phyloP scores from a whole-genome alignment of 2,329 filamentous ascomycete genomes.

The Lachnellula occidentalis region DNA sequence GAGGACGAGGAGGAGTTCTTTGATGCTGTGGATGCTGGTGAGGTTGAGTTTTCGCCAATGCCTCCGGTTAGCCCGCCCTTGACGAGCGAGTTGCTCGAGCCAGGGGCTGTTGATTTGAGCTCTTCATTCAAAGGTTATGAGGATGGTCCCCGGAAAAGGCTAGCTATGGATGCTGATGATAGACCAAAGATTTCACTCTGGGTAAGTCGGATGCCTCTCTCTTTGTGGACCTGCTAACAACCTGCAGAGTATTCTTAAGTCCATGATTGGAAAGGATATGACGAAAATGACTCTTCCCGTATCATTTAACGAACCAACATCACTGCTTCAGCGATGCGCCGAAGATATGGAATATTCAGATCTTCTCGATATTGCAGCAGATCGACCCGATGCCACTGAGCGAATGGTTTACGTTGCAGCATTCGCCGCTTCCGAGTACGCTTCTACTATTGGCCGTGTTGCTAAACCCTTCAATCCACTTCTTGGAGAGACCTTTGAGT shows the following conservation, averaged over 20 bases:
- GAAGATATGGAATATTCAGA: slow-evolving; percentile 99
- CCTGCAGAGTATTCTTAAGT: slow-evolving; percentile 83
- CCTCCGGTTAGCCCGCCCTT: slow-evolving; percentile 33
- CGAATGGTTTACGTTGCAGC: slow-evolving; percentile 91
- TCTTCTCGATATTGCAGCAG: slow-evolving; percentile 81
- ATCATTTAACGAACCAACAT: slow-evolving; percentile 97
- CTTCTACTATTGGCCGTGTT: slow-evolving; percentile 91
- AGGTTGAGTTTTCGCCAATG: slow-evolving; percentile 73
- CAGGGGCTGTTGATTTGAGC: slow-evolving; percentile 57
- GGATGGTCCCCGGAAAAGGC: slow-evolving; percentile 69
- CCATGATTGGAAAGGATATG: slow-evolving; percentile 99
- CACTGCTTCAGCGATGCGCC: slow-evolving; percentile 85
- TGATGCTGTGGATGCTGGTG: slow-evolving; percentile 89
- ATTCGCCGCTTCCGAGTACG: slow-evolving; percentile 94
- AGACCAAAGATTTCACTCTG: slow-evolving; percentile 91
- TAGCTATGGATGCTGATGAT: slow-evolving; percentile 89
- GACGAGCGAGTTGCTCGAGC: slow-evolving; percentile 41
- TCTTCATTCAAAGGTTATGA: slow-evolving; percentile 87
- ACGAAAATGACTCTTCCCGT: slow-evolving; percentile 99
- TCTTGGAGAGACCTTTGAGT: slow-evolving; percentile 94
- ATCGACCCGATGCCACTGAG: slow-evolving; percentile 80
- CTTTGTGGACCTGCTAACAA: slow-evolving; percentile 21
- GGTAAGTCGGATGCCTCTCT: slow-evolving; percentile 51
- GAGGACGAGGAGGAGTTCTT: slow-evolving; percentile 93
- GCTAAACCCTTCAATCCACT: slow-evolving; percentile 98